Conservation (phyloP, 805 yeast species). For the Hanseniaspora jakobsenii region DNA sequence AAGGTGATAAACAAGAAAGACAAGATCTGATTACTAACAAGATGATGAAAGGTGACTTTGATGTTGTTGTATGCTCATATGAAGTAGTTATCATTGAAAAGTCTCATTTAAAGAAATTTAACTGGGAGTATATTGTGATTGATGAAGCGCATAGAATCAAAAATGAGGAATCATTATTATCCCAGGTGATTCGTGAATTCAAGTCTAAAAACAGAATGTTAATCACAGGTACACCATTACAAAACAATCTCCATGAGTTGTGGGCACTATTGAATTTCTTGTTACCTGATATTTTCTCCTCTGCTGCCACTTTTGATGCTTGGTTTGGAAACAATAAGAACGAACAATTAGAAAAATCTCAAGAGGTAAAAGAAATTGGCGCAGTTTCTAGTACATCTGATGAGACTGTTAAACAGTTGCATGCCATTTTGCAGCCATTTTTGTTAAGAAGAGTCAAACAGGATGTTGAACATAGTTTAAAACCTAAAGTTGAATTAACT, state of each 20-base stretch:
- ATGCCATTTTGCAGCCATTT: slow-evolving; percentile 65
- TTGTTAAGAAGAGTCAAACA: slow-evolving; percentile 62
- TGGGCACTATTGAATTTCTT: slow-evolving; percentile 73
- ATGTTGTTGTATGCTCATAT: slow-evolving; percentile 58
- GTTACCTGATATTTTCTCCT: slow-evolving; percentile 67
- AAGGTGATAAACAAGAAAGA: slow-evolving; percentile 65
- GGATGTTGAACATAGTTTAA: slow-evolving; percentile 67
- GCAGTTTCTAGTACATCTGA: slow-evolving; percentile 40
- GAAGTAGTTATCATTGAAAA: slow-evolving; percentile 71
- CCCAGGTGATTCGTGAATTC: slow-evolving; percentile 64
- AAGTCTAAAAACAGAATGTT: slow-evolving; percentile 57
- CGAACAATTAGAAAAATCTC: too few species aligned
- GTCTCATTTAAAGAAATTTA: slow-evolving; percentile 49
- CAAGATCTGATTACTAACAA: slow-evolving; percentile 39
- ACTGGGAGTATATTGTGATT: slow-evolving; percentile 65
- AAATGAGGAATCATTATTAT: slow-evolving; percentile 59
- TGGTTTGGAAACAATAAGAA: slow-evolving; percentile 43
- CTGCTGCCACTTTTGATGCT: slow-evolving; percentile 58
- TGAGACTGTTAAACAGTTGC: slow-evolving; percentile 52
- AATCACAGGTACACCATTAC: slow-evolving; percentile 75
- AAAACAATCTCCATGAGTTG: slow-evolving; percentile 64
- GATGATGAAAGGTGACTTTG: slow-evolving; percentile 51
- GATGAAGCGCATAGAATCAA: slow-evolving; percentile 77
- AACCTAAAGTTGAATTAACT: slow-evolving; percentile 65
- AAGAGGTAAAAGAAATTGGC: too few species aligned